A percentile compares a stretch with the other conserved stretches of the same genome.
phyloP scores from a whole-genome alignment of 2,329 filamentous ascomycete genomes.

The Arthrobotrys conoides region DNA sequence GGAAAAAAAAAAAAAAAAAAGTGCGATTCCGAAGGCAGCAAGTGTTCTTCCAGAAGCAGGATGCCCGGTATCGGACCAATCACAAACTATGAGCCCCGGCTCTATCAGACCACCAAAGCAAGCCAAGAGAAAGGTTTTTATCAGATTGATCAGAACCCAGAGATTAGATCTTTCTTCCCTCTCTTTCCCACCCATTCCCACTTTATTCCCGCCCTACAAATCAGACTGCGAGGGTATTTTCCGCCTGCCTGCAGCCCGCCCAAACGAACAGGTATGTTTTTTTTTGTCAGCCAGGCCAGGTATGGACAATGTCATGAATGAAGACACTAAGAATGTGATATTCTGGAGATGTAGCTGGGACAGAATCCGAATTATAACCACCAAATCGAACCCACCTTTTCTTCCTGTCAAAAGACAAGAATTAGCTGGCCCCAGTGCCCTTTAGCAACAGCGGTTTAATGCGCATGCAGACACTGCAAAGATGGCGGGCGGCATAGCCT shows the following conservation, averaged over 20 bases:
- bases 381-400: constrained; percentile 8
- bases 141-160: constrained; percentile 56
- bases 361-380: not conserved
- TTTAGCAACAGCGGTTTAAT: constrained; percentile 22
- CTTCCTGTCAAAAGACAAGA: constrained; percentile 12
- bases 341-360: constrained; percentile 3
- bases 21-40: constrained; percentile 7
- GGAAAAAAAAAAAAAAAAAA: not conserved
- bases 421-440: constrained; percentile 18
- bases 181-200: constrained; percentile 22
- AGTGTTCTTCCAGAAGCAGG: constrained; percentile 25
- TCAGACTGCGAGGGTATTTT: constrained; percentile 40
- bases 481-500: constrained; percentile 49
- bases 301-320: constrained; percentile 1
- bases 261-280: constrained; percentile 27
- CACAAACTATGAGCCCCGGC: constrained; percentile 27
- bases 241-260: constrained; percentile 23
- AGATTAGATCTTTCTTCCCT: constrained; percentile 55
- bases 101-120: constrained; percentile 41
- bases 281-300: constrained; percentile 9
- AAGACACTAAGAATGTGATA: constrained; percentile 14
- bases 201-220: constrained; percentile 42
- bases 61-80: constrained; percentile 55
- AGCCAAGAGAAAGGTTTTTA: constrained; percentile 45
- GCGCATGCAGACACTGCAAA: constrained; percentile 38